Conservation (phyloP, 495 filamentous ascomycete genomes). For the Aspergillus nidulans region DNA sequence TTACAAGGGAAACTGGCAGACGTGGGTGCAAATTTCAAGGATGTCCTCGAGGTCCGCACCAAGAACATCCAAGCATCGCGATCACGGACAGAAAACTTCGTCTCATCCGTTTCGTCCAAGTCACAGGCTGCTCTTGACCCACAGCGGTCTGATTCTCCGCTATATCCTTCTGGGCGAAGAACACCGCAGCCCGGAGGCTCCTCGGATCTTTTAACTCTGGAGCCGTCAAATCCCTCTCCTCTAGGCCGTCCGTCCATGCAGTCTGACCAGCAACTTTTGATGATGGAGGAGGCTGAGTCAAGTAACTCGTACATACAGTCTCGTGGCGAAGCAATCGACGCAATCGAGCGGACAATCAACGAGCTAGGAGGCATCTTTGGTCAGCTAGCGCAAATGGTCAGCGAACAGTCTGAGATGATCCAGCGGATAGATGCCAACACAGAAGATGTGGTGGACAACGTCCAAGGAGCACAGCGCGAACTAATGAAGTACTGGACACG, state of each 20-base stretch:
- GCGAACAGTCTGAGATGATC: slow-evolving; percentile 93
- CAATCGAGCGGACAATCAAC: slow-evolving; percentile 90
- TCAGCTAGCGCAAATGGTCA: slow-evolving; percentile 95
- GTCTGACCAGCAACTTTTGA: slow-evolving; percentile 80
- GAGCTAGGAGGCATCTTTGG: slow-evolving; percentile 96
- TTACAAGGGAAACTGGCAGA: slow-evolving; percentile 93
- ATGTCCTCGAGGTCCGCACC: slow-evolving; percentile 91
- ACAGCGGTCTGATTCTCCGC: slow-evolving; percentile 64
- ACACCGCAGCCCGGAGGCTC: slow-evolving; percentile 56
- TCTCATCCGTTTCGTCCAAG: slow-evolving; percentile 80
- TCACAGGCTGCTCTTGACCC: slow-evolving; percentile 59
- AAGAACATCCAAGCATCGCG: slow-evolving; percentile 97
- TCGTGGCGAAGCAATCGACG: slow-evolving; percentile 91
- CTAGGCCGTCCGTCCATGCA: slow-evolving; percentile 48
- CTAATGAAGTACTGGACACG: slow-evolving; percentile 92
- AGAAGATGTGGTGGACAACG: slow-evolving; percentile 93
- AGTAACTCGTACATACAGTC: slow-evolving; percentile 88
- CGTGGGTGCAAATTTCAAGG: slow-evolving; percentile 92
- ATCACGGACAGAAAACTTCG: slow-evolving; percentile 90
- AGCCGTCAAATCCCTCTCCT: slow-evolving; percentile 61
- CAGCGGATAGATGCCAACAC: slow-evolving; percentile 92
- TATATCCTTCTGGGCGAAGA: slow-evolving; percentile 75
- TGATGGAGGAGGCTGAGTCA: slow-evolving; percentile 90
- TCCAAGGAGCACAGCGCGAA: slow-evolving; percentile 91
- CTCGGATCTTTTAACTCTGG: slow-evolving; percentile 77